Evolutionary conservation across 805 yeast species (phyloP), one percentile per base, ranked within the genome.

Genomic region (Millerozyma miso): DNA sequence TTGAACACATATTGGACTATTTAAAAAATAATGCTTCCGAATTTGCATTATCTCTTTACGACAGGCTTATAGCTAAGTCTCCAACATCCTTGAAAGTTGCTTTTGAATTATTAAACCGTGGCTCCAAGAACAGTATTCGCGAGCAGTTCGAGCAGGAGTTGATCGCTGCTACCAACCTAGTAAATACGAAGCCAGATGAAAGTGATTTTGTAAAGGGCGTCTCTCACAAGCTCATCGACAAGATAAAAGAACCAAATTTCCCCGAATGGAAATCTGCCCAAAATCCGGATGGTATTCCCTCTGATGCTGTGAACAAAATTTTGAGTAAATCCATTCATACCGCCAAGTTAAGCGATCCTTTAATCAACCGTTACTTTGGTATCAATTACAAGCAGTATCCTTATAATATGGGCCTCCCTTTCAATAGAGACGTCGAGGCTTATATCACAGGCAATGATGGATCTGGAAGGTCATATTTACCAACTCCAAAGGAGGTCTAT

Each of bases 51-150:
- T 58, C 71, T 42, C 80, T 86, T 1, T 65, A 75, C 42, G 72
- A 71, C 35, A 80, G 76, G 18, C 69, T 91, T 48, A 63, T 68
- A 37, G 64, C 74, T 38, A 86, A 89, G 62, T 86, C 96, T 3
- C 85, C 87, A 36, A 72, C 87, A n/a, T 84, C 95, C 15, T 69
- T 88, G 51, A 81, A 84, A 56, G 80, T 89, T 33, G 80, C 87
- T 2, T 74, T 81, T 50, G 83, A 80, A 45, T 71, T 87, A 48
- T 68, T 89, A 60, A 78, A 83, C 54, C 70, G 75, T 46, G 87
- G 88, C 40, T 59, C 75, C 17, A 56, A 67, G 31, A 71, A 79
- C 45, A 74, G 83, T 46, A 79, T 88, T 52, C 73, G 74, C 42
- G 69, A 79, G 38, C 85, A 91, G 31, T 67, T 93, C 45, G 78